Base-by-base conservation (phyloP, 1,284 basidiomycete species). In the Cutaneotrichosporon dermatis region DNA sequence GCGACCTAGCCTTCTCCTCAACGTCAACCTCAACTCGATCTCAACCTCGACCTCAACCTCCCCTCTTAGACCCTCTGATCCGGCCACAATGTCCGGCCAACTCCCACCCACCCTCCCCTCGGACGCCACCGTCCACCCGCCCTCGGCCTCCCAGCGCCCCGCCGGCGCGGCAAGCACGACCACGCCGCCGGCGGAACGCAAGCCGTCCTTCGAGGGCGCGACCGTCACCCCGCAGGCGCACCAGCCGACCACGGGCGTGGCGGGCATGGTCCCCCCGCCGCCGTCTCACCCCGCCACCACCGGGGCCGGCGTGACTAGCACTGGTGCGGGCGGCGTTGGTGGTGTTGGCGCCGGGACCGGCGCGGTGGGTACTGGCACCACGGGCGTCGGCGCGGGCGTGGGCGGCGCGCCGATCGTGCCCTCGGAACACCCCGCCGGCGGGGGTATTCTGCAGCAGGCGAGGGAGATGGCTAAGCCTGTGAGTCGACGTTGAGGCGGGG, bases 391-490 rank as follows among this genome's bases (percentile, higher is more conserved):
- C 44, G 15, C 10, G 6, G 15, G 15, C 13, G 44, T 9, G 15
- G 44, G 15, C 25, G 15, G 25, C n/a, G 10, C n/a, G 44, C 44
- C 44, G 44, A 13, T 46, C 15, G 44, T 46, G 15, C 44, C 44
- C 16, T 13, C 15, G 9, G 44, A 46, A 9, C 44, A 46, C 15
- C 44, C 44, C 25, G 44, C 15, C 34, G 51, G 12, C 5, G 53
- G 16, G 9, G 43, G 43, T 11, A 11, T 46, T 8, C 53, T 54
- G 16, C 53, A 49, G 45, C 37, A n/a, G 44, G 54, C 54, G 25
- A 35, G 15, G 46, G 46, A 48, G 2, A 49, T 49, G 54, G 54
- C 54, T 9, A 48, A 55, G 46, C 46, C 37, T 35, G 54, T 55
- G n/a, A 49, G 54, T 55, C 4, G 2, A 6, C 16, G 6, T 4